These are phyloP conservation scores for Viola odorata DNA, from an alignment of 345 rosid genomes.

Conservation along the genomic window DNA sequence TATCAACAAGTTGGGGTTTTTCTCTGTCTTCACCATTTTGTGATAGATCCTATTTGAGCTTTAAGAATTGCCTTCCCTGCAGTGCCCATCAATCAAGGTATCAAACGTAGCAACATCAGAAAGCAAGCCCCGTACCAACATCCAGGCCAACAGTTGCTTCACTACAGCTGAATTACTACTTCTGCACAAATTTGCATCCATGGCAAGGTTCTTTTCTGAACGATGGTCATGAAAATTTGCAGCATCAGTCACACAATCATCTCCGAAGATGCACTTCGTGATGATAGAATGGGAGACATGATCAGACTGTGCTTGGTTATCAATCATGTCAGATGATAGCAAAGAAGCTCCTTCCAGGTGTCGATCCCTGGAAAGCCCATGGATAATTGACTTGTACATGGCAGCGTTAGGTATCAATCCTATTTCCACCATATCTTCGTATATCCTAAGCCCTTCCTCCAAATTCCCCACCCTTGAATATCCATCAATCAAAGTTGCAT, in stretches of 20 bases:
- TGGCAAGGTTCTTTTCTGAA: not conserved
- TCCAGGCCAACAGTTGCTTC: slow-evolving; percentile 6
- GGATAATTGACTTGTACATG: slow-evolving; percentile 14
- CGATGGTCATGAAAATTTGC: slow-evolving; percentile 4
- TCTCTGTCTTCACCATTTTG: slow-evolving; percentile 32
- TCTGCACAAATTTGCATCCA: slow-evolving; percentile 7
- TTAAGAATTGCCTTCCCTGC: slow-evolving; percentile 3
- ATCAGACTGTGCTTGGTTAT: slow-evolving; percentile 34
- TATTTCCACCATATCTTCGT: slow-evolving; percentile 15
- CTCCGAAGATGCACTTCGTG: slow-evolving; percentile 39
- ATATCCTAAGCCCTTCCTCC: slow-evolving; percentile 17
- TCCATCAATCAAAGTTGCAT: slow-evolving; percentile 20
- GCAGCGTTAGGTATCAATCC: slow-evolving; percentile 10
- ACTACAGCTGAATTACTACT: slow-evolving; percentile 10
- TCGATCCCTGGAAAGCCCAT: slow-evolving; percentile 35
- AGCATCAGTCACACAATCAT: slow-evolving; percentile 27
- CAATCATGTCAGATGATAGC: slow-evolving; percentile 45
- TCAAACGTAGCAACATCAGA: slow-evolving; percentile 13
- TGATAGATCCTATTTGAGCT: slow-evolving; percentile 30
- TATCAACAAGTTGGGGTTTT: slow-evolving; percentile 37
- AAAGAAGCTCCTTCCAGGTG: slow-evolving; percentile 41
- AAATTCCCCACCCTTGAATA: slow-evolving; percentile 11
- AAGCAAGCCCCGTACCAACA: slow-evolving; percentile 13
- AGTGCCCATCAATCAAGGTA: slow-evolving; percentile 13
- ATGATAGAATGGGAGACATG: slow-evolving; percentile 46